Percentiles rank a stretch among this genome's conserved stretches.
phyloP scores from a whole-genome alignment of 192 early-diverging fungal species.

The Coemansia sp. region DNA sequence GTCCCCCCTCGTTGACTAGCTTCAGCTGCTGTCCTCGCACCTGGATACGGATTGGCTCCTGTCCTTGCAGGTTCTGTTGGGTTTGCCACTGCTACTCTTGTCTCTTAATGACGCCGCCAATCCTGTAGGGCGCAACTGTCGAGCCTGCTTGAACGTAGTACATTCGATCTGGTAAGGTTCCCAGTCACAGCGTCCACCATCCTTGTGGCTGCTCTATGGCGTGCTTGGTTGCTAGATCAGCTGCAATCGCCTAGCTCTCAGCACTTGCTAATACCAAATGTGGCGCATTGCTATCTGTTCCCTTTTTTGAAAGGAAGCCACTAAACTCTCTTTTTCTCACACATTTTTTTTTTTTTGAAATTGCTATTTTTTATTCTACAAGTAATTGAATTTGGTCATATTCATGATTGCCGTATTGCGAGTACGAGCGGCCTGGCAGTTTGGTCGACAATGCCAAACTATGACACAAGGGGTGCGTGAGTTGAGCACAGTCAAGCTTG shows the following conservation, averaged over 20 bases:
- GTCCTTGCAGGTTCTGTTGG: background rate
- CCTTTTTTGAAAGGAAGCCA: background rate
- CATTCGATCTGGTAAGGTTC: background rate
- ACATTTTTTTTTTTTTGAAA: background rate
- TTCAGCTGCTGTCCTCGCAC: no score
- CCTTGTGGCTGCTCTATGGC: background rate
- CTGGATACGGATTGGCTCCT: no score
- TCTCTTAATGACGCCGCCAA: background rate
- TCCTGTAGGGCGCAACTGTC: background rate
- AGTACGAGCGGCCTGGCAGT: conserved; percentile 4
- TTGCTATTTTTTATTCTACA: background rate
- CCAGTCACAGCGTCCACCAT: background rate
- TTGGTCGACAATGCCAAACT: background rate
- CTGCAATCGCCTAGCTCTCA: background rate
- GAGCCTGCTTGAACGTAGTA: background rate
- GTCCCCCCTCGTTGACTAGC: no score
- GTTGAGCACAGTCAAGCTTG: conserved; percentile 36
- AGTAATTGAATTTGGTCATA: background rate
- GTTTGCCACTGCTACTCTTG: background rate
- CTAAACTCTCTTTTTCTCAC: background rate
- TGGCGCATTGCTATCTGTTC: no score
- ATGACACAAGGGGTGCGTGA: background rate
- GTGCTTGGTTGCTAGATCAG: background rate
- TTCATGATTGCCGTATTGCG: background rate
- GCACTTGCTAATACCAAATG: no score